phyloP scores from a whole-genome alignment of 2,329 filamentous ascomycete species.

The Dryadomyces sulphureus region DNA sequence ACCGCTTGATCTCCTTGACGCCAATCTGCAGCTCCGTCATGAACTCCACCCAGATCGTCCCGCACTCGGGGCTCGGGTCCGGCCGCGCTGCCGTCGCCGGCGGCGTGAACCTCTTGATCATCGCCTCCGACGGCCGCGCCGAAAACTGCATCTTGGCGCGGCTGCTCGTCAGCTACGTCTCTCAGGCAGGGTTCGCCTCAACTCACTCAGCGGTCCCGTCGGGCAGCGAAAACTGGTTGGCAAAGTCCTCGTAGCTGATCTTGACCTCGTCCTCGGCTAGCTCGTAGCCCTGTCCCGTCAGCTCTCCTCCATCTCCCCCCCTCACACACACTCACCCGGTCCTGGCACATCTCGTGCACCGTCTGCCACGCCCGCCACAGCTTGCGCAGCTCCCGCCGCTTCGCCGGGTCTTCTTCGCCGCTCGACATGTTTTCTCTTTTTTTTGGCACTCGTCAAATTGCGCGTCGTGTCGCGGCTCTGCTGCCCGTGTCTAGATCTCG shows the following conservation, averaged over 20 bases:
- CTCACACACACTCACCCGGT: conserved; percentile 50
- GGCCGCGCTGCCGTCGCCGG: conserved; percentile 54
- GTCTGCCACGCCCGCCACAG: conserved; percentile 93
- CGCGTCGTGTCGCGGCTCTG: neutral
- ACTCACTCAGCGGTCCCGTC: conserved; percentile 59
- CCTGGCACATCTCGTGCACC: conserved; percentile 84
- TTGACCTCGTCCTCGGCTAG: conserved; percentile 78
- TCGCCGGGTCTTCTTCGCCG: conserved; percentile 18
- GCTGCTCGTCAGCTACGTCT: conserved; percentile 27
- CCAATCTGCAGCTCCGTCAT: conserved; percentile 63
- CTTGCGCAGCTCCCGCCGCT: conserved; percentile 42
- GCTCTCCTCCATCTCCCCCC: no score
- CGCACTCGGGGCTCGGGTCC: conserved; percentile 58
- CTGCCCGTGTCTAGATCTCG: no score
- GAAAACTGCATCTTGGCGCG: conserved; percentile 78
- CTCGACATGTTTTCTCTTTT: neutral
- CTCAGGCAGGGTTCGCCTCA: neutral
- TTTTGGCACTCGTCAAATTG: neutral
- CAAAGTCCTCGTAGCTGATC: conserved; percentile 74
- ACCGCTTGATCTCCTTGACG: conserved; percentile 81
- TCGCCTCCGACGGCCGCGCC: conserved; percentile 66
- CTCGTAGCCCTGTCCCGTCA: conserved; percentile 65
- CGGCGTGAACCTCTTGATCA: conserved; percentile 73
- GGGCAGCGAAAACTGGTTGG: conserved; percentile 51
- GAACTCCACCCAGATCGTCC: conserved; percentile 90